Conservation (phyloP, 2,329 filamentous ascomycete genomes). For the Aspergillus japonicus region DNA sequence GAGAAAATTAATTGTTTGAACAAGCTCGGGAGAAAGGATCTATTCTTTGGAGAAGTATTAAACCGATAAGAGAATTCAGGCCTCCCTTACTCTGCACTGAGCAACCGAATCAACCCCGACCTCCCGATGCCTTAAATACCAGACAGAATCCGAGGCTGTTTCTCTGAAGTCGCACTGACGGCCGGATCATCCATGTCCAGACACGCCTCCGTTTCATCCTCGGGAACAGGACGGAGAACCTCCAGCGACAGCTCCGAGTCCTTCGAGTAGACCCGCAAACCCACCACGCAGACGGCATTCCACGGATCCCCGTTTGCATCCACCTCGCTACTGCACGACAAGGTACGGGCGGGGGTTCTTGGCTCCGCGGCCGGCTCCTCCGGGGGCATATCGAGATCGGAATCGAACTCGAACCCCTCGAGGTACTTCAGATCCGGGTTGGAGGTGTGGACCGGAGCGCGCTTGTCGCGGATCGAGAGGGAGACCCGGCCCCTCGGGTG, state of each 20-base stretch:
- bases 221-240: slow-evolving; percentile 48
- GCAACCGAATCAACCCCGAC: no score
- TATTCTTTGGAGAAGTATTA: not conserved
- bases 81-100: not conserved
- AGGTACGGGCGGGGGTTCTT: slow-evolving; percentile 5
- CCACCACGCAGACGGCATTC: slow-evolving; percentile 62
- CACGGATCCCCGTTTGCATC: slow-evolving; percentile 46
- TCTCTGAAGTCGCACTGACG: slow-evolving; percentile 33
- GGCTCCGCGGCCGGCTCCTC: slow-evolving; percentile 25
- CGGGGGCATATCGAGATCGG: slow-evolving; percentile 42
- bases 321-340: slow-evolving; percentile 14
- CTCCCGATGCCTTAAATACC: not conserved
- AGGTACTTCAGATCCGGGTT: slow-evolving; percentile 36
- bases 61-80: not conserved
- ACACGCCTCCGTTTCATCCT: slow-evolving; percentile 40
- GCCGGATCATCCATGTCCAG: slow-evolving; percentile 46
- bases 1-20: no score
- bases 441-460: slow-evolving; percentile 19
- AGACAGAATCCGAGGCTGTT: slow-evolving; percentile 1
- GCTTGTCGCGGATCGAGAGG: slow-evolving; percentile 8
- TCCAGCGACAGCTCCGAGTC: slow-evolving; percentile 52
- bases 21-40: no score
- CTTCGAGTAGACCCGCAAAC: slow-evolving; percentile 57
- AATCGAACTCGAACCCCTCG: slow-evolving; percentile 45
- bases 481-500: not conserved